Evolutionary conservation across 257 asterid species (phyloP), one percentile per base, ranked within the genome.

Genomic region (Echites panduratus): DNA sequence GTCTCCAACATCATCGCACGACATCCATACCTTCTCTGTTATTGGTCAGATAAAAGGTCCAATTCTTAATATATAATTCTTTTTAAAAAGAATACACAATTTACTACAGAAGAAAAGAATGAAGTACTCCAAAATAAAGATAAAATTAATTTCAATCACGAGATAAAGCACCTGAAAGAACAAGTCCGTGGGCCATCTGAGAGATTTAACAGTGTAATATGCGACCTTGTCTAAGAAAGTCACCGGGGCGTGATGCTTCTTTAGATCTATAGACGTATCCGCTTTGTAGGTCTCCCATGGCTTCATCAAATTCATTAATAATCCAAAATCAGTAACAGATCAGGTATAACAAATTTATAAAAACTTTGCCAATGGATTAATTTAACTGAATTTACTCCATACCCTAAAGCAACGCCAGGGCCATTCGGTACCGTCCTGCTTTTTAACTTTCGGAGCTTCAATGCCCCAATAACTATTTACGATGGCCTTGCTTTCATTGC

Each of bases 201-300:
- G 91, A 40, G 84, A 13, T 84, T 91, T 91, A 64, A 91, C 97
- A 0, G 88, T 85, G 80, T 85, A 87, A 75, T 73, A 83, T 32
- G 97, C 97, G 61, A 89, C 1, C 76, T 91, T 91, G 83, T 91
- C 97, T 84, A 88, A 76, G 75, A 89, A 89, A 5, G 93, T 89
- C 24, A 68, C 80, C 0, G 97, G 97, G 0, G 64, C 87, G 66
- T 91, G 97, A 29, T 88, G 89, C 75, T 91, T 91, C n/a, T 77
- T 48, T 81, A 91, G 85, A 82, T 88, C 93, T 56, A 89, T 91
- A 0, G 83, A 61, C 70, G 79, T 32, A 78, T 91, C 91, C 22
- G 93, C 88, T 61, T 78, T 7, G 81, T 89, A 91, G 0, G 89
- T 73, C 80, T 85, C 86, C 83, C 86, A 80, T 73, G 89, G 89